Evolutionary conservation across 176 grass and related monocot species (phyloP).

Genomic region (sorghum (Sorghum bicolor)): DNA sequence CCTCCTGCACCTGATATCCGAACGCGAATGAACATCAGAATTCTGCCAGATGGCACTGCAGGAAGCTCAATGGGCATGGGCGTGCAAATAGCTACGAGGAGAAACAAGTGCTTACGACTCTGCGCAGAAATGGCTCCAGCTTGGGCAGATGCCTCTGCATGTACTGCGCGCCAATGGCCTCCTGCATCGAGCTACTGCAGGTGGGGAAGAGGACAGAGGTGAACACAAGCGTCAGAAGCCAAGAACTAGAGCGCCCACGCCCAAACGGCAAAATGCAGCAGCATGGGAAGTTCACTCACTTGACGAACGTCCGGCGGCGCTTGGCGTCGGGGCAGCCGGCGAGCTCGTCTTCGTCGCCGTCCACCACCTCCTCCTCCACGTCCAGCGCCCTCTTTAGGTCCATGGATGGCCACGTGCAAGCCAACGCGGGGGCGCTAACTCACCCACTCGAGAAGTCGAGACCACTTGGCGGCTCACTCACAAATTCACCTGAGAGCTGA

Average conservation of each 20-base stretch:
- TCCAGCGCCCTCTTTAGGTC: slow-evolving; percentile 50
- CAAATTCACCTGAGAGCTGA: slow-evolving; percentile 17
- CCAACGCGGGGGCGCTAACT: background rate
- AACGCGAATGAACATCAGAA: slow-evolving; percentile 16
- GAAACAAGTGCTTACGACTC: slow-evolving; percentile 62
- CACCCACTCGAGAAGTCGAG: background rate
- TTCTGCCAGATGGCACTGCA: background rate
- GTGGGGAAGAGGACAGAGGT: background rate
- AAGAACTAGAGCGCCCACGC: background rate
- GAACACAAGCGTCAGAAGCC: background rate
- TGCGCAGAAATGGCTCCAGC: slow-evolving; percentile 82
- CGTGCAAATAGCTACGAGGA: background rate
- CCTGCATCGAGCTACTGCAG: slow-evolving; percentile 59
- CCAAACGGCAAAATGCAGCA: background rate
- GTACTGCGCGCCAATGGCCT: slow-evolving; percentile 75
- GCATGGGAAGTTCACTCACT: slow-evolving; percentile 35
- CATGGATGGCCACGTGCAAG: slow-evolving; percentile 22
- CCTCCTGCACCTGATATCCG: background rate
- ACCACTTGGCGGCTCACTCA: background rate
- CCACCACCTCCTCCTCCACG: slow-evolving; percentile 60
- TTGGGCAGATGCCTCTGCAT: slow-evolving; percentile 72
- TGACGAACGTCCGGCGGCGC: slow-evolving; percentile 52
- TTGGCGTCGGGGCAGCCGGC: slow-evolving; percentile 50
- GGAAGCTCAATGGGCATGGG: too few species aligned
- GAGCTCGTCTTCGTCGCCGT: slow-evolving; percentile 55